Percentiles rank a stretch among this genome's conserved stretches.
Conservation (phyloP, 495 filamentous ascomycete species). For the Aspergillus bertholletiae region DNA sequence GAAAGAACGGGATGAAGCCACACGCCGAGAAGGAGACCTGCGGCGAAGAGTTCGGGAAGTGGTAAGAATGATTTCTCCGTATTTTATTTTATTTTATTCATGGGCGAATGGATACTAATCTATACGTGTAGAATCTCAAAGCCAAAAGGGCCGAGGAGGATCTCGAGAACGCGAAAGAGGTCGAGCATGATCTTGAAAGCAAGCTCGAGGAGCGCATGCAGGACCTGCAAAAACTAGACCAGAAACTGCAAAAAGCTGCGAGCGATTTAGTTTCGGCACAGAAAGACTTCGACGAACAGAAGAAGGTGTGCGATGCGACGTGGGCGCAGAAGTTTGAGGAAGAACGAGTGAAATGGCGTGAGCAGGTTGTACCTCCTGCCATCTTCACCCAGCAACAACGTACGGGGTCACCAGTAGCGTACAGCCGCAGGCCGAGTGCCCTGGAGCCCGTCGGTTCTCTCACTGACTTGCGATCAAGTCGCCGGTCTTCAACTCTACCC, state of each 20-base stretch:
- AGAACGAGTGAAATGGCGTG: constrained; percentile 72
- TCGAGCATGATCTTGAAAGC: constrained; percentile 56
- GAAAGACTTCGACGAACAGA: constrained; percentile 66
- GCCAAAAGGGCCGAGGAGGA: constrained; percentile 78
- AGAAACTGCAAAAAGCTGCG: constrained; percentile 61
- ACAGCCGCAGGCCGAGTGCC: constrained; percentile 42
- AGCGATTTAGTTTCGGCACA: constrained; percentile 56
- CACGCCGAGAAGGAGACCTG: constrained; percentile 79
- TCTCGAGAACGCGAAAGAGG: constrained; percentile 65
- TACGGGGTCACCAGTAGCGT: constrained; percentile 46
- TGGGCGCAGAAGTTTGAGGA: constrained; percentile 62
- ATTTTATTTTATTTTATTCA: too few relatives aligned
- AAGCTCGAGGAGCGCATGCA: constrained; percentile 56
- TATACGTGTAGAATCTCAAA: constrained; percentile 58
- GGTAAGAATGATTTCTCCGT: constrained; percentile 47
- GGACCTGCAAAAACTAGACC: constrained; percentile 61
- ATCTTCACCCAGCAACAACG: constrained; percentile 43
- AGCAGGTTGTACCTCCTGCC: constrained; percentile 42
- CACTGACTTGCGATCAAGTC: constrained; percentile 43
- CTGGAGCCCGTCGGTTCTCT: constrained; percentile 31
- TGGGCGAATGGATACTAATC: constrained; percentile 12
- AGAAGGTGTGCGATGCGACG: constrained; percentile 60
- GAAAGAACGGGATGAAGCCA: constrained; percentile 82
- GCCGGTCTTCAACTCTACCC: constrained; percentile 45
- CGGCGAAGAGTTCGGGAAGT: constrained; percentile 82